Conservation (phyloP, 805 yeast genomes). For the Saccharomycopsis guyanensis region DNA sequence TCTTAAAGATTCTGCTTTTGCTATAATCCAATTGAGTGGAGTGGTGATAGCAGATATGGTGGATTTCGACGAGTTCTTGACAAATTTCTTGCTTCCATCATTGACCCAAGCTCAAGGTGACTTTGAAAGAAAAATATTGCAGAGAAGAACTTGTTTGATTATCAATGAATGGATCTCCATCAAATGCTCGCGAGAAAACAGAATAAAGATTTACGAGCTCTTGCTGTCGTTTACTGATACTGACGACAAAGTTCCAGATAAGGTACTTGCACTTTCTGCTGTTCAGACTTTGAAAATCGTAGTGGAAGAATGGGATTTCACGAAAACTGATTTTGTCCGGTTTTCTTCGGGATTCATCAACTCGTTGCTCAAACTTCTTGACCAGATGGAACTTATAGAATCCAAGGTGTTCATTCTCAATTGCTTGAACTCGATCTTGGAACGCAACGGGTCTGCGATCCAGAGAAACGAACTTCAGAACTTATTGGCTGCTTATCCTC, state of each 20-base stretch:
- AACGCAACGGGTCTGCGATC: conserved; percentile 8
- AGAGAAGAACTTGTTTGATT: conserved; percentile 70
- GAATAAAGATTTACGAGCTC: conserved; percentile 51
- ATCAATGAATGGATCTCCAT: conserved; percentile 76
- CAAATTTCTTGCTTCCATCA: conserved; percentile 59
- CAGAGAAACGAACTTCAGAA: conserved; percentile 1
- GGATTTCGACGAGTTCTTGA: conserved; percentile 59
- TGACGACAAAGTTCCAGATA: conserved; percentile 46
- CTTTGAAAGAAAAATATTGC: conserved; percentile 51
- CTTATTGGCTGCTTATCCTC: conserved; percentile 11
- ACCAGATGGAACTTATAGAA: conserved; percentile 53
- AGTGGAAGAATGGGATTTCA: conserved; percentile 83
- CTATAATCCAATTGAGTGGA: conserved; percentile 77
- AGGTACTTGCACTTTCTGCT: conserved; percentile 74
- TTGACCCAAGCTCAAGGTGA: conserved; percentile 23
- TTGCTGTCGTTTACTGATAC: conserved; percentile 39
- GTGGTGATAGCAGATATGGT: conserved; percentile 55
- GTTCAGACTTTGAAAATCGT: conserved; percentile 59
- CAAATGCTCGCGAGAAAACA: conserved; percentile 50
- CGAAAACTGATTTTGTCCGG: conserved; percentile 58
- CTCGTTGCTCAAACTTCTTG: conserved; percentile 42
- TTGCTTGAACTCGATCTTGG: conserved; percentile 13
- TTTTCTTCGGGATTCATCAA: conserved; percentile 47
- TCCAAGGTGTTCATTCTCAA: conserved; percentile 68
- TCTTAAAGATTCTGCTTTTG: conserved; percentile 68